Conservation (phyloP, 345 rosid genomes). For the Euphorbia tirucalli region DNA sequence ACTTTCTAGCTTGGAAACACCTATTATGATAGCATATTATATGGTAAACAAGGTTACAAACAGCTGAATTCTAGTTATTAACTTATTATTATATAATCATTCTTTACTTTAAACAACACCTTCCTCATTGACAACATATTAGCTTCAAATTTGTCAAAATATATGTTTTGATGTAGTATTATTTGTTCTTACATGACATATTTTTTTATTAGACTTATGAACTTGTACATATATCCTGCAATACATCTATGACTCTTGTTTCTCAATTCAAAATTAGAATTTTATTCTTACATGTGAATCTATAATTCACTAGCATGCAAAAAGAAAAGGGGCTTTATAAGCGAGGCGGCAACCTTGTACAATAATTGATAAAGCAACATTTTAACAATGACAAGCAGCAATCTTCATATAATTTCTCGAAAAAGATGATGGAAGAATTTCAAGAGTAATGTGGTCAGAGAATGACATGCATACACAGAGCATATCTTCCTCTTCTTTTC, state of each 20-base stretch:
- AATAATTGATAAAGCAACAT: background rate
- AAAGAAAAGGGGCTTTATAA: background rate
- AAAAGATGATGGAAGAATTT: background rate
- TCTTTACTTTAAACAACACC: background rate
- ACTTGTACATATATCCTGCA: background rate
- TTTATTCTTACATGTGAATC: background rate
- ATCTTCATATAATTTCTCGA: background rate
- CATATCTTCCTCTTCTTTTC: conserved; percentile 5
- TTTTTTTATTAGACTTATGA: too few species aligned
- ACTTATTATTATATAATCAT: background rate
- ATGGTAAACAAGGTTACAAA: background rate
- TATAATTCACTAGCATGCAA: background rate
- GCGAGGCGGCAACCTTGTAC: background rate
- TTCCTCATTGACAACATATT: background rate
- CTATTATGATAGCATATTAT: background rate
- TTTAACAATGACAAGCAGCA: background rate
- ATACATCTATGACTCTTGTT: too few species aligned
- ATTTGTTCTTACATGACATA: too few species aligned
- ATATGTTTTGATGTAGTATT: too few species aligned
- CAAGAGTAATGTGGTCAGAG: background rate
- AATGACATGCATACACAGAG: background rate
- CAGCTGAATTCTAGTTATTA: background rate
- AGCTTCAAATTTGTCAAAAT: too few species aligned
- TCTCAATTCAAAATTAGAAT: background rate
- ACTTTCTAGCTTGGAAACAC: background rate